Conservation (phyloP, 768 basidiomycete species). For the Psilocybe tampanensis region DNA sequence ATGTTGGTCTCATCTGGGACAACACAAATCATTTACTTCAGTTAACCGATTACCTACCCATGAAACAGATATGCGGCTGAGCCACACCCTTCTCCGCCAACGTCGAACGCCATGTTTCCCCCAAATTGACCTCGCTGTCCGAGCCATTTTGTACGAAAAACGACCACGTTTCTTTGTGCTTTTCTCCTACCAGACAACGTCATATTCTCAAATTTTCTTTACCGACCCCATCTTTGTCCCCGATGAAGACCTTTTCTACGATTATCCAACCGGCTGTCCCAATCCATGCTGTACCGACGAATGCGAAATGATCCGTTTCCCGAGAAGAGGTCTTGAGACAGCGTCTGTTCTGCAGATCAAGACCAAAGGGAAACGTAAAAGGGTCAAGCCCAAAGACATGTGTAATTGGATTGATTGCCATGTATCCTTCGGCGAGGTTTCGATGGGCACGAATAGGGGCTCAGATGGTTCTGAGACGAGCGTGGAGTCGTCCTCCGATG, state of each 20-base stretch:
- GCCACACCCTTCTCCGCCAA: constrained; percentile 66
- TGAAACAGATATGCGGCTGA: constrained; percentile 61
- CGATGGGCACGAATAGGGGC: constrained; percentile 26
- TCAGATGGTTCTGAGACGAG: constrained; percentile 29
- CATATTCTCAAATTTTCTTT: constrained; percentile 83
- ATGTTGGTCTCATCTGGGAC: constrained; percentile 29
- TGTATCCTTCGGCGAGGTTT: constrained; percentile 56
- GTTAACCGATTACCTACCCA: neutral
- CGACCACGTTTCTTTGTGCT: constrained; percentile 75
- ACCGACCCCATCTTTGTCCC: constrained; percentile 73
- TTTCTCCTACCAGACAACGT: constrained; percentile 80
- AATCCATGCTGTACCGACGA: constrained; percentile 81
- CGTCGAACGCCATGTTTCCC: constrained; percentile 81
- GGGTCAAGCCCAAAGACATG: constrained; percentile 62
- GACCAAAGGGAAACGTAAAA: constrained; percentile 50
- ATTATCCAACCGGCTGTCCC: constrained; percentile 79
- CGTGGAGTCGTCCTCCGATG: constrained; percentile 17
- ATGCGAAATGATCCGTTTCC: constrained; percentile 83
- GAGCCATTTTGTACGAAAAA: constrained; percentile 77
- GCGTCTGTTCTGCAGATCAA: constrained; percentile 67
- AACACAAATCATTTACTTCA: neutral
- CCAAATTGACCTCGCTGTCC: constrained; percentile 77
- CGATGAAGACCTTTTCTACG: constrained; percentile 70
- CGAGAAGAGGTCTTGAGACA: constrained; percentile 59
- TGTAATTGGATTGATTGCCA: constrained; percentile 85